Evolutionary conservation across 345 rosid genomes (phyloP), one percentile per base, ranked within the genome.

Genomic region (Iberis pinnata): DNA sequence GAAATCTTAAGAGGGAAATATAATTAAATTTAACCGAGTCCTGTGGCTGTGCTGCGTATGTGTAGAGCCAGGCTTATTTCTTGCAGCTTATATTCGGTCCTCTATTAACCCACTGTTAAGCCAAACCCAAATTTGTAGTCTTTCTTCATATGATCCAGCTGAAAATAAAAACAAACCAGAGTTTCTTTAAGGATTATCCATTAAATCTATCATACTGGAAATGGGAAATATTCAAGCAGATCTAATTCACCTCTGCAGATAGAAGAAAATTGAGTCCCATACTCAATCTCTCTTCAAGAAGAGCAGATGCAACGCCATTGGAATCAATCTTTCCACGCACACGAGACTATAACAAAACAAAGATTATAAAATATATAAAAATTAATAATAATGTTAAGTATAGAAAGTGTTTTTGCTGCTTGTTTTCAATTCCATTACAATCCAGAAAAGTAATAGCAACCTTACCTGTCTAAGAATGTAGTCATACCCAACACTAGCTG

Each of bases 51-150:
- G 25, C 66, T 22, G 64, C 33, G 64, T 46, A 58, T 58, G 59
- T 18, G 43, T 38, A 32, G 44, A 58, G 32, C 24, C 48, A 54
- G 61, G 61, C 71, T 53, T 46, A 53, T 60, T 60, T 29, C 26
- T 36, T 53, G 44, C 40, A 8, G 12, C 49, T 39, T 18, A 13
- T 40, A 18, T 22, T n/a, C 24, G 5, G 44, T 53, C 6, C 11
- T 36, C 27, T 18, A 43, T 77, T 70, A 84, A 17, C 98, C 98
- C 0, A 87, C 89, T 8, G 96, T 84, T 77, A 90, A 72, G 36
- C 96, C 98, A 15, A 87, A 84, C 6, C 98, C 98, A 24, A 90
- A 90, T 58, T 84, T 87, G 89, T 82, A 87, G 68, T 90, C 96
- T 54, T 79, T 84, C 89, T 90, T 87, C 81, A 52, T 79, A 58